Evolutionary conservation across 208 protist species (phyloP).

Genomic region (Willaertia magna): DNA sequence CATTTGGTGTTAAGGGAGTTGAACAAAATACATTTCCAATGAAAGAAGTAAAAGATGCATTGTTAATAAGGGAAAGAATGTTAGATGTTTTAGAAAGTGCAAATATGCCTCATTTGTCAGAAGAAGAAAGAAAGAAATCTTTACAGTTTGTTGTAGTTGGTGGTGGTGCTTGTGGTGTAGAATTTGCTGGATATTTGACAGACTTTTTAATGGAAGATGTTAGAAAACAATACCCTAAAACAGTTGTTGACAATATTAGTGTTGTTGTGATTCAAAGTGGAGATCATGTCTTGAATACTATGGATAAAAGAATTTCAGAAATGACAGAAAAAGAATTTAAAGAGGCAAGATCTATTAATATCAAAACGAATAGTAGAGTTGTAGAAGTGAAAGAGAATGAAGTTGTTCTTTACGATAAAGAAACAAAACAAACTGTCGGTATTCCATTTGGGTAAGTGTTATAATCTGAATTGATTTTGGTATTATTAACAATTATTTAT

Average conservation of each 20-base stretch:
- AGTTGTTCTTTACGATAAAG: not conserved
- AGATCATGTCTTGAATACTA: constrained; percentile 1
- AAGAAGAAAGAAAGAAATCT: not conserved
- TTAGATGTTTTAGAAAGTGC: not conserved
- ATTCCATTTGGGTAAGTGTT: too few species aligned
- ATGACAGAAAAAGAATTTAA: not conserved
- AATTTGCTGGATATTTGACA: not conserved
- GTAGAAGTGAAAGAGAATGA: not conserved
- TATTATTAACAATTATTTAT: too few species aligned
- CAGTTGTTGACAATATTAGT: not conserved
- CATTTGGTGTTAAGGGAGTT: constrained; percentile 76
- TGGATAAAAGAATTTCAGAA: not conserved
- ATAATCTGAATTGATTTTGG: too few species aligned
- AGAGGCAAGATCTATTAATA: not conserved
- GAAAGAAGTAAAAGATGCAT: not conserved
- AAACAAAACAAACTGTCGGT: not conserved
- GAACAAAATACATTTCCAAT: constrained; percentile 50
- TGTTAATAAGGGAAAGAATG: not conserved
- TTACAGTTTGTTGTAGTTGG: not conserved
- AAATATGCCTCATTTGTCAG: not conserved
- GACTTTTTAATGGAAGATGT: not conserved
- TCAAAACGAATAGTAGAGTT: not conserved
- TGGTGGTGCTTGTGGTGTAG: not conserved
- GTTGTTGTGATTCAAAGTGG: not conserved
- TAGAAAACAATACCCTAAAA: not conserved